Conservation (phyloP, 2,329 filamentous ascomycete genomes). For the Daldinia eschscholtzii region DNA sequence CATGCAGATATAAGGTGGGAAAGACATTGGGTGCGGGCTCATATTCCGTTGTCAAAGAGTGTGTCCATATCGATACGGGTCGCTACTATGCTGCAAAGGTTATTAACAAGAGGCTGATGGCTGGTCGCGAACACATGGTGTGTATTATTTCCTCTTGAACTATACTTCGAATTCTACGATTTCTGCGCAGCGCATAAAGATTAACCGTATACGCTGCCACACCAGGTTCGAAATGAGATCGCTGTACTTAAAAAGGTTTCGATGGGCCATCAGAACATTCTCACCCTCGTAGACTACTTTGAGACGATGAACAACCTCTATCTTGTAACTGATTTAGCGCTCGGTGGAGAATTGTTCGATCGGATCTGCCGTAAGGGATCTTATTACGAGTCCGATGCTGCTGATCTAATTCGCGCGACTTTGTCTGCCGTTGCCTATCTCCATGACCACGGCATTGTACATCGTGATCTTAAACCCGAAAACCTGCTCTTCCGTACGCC, state of each 20-base stretch:
- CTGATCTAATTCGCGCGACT: conserved; percentile 92
- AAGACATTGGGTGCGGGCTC: conserved; percentile 97
- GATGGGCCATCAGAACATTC: conserved; percentile 98
- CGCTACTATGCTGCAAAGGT: conserved; percentile 99
- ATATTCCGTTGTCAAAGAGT: conserved; percentile 99
- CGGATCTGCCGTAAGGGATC: conserved; percentile 98
- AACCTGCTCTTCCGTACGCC: conserved; percentile 97
- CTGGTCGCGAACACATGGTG: conserved; percentile 98
- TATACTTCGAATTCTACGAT: not conserved
- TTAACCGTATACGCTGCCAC: conserved; percentile 16
- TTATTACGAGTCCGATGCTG: conserved; percentile 97
- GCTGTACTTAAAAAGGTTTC: conserved; percentile 98
- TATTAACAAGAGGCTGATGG: conserved; percentile 99
- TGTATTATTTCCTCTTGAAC: conserved; percentile 41
- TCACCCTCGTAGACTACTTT: conserved; percentile 98
- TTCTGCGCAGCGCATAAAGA: conserved; percentile 5
- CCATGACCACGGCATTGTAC: conserved; percentile 98
- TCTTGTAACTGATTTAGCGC: conserved; percentile 94
- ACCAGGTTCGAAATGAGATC: conserved; percentile 96
- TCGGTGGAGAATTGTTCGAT: conserved; percentile 97
- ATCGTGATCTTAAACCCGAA: conserved; percentile 97
- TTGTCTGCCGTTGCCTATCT: conserved; percentile 98
- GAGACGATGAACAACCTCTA: conserved; percentile 99
- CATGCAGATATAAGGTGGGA: conserved; percentile 97
- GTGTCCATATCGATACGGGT: conserved; percentile 97